Evolutionary conservation across 2,329 filamentous ascomycete species (phyloP), one percentile per base, ranked within the genome.

Genomic region (Dactylellina parvicollis): DNA sequence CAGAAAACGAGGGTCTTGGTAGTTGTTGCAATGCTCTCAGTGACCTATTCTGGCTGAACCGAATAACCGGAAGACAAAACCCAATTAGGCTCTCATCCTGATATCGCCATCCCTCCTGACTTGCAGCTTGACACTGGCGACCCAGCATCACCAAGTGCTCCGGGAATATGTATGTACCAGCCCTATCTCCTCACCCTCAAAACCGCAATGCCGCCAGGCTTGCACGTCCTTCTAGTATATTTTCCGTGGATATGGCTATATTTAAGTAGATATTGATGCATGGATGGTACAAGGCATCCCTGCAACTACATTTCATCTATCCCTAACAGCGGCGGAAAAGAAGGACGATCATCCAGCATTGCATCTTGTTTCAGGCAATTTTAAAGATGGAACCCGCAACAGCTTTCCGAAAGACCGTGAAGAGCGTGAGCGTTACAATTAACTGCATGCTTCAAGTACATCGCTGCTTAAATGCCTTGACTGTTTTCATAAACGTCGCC

Each of bases 361-460:
- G 49, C 60, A 59, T 55, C 36, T 50, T 44, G 69, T 60, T 73
- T 73, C 69, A 73, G 69, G 69, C 69, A 73, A 60, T 73, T 66
- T 66, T 73, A 60, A 54, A 73, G 66, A 73, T 73, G 69, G 60
- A 55, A 61, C 46, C 60, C 69, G 69, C 69, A 73, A 73, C 55
- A 54, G 61, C 69, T 73, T 73, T 73, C 69, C 69, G 69, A 60
- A 73, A 61, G 36, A 66, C 69, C 69, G 69, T 61, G 30, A 64
- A n/a, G n/a, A 52, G 49, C 18, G 50, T 24, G 32, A 59, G 34
- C 24, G 24, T 59, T 52, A 44, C 24, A 52, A 57, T 42, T 24
- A 38, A 30, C 16, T 10, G 20, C 46, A 44, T 38, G 32, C 34
- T 30, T 38, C 8, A 34, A 20, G 16, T 26, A n/a, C n/a, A 12